phyloP scores from a whole-genome alignment of 2,329 filamentous ascomycete species.

The Tolypocladium album region DNA sequence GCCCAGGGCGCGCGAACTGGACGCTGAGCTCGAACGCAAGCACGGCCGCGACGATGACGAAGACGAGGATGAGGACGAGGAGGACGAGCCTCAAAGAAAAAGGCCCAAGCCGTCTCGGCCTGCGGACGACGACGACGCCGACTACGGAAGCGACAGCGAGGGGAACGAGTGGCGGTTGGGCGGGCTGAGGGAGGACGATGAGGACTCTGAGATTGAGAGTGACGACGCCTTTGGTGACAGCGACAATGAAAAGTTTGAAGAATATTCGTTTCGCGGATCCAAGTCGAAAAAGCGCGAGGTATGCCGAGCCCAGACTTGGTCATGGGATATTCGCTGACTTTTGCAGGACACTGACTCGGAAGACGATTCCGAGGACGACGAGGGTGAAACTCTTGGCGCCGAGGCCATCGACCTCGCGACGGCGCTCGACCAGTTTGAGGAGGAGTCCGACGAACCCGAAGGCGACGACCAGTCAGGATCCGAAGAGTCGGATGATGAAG shows the following conservation, averaged over 20 bases:
- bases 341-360: slow-evolving; percentile 20
- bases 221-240: slow-evolving; percentile 81
- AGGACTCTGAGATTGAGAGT: slow-evolving; percentile 55
- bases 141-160: slow-evolving; percentile 73
- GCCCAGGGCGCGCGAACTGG: slow-evolving; percentile 39
- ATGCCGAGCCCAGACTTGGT: not conserved
- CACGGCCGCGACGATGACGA: slow-evolving; percentile 33
- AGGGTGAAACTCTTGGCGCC: slow-evolving; percentile 46
- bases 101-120: slow-evolving; percentile 26
- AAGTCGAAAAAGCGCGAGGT: slow-evolving; percentile 23
- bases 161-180: slow-evolving; percentile 81
- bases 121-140: slow-evolving; percentile 44
- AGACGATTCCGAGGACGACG: slow-evolving; percentile 48
- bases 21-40: slow-evolving; percentile 34
- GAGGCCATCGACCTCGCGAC: slow-evolving; percentile 50
- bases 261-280: slow-evolving; percentile 48
- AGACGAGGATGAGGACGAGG: slow-evolving; percentile 32
- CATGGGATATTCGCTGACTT: not conserved
- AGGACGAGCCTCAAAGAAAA: slow-evolving; percentile 33
- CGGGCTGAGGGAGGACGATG: slow-evolving; percentile 40
- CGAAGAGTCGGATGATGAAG: slow-evolving; percentile 31
- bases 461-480: slow-evolving; percentile 32
- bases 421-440: slow-evolving; percentile 44
- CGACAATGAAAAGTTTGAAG: slow-evolving; percentile 76
- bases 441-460: slow-evolving; percentile 35